These are phyloP conservation scores for Fibroporia radiculosa DNA, from an alignment of 768 basidiomycete genomes.

Conservation along the genomic window DNA sequence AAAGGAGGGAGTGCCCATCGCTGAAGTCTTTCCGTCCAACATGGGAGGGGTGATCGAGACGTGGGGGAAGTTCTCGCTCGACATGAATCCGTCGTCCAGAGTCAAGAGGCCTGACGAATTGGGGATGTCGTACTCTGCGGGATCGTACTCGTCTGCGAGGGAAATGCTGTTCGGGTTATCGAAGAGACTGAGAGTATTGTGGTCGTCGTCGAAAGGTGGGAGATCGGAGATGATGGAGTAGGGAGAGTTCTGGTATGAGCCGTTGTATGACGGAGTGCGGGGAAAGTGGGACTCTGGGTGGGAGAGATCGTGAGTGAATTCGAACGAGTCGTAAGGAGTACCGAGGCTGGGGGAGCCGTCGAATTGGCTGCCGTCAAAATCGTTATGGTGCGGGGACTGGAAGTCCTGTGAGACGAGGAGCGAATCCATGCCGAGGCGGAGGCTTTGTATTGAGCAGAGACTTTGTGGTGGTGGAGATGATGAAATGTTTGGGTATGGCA, in stretches of 20 bases:
- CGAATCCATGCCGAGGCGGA: conserved; percentile 12
- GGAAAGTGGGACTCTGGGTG: conserved; percentile 38
- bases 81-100: conserved; percentile 48
- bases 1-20: conserved; percentile 28
- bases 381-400: conserved; percentile 11
- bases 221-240: conserved; percentile 67
- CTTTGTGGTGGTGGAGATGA: conserved; percentile 1
- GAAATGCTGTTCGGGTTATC: conserved; percentile 33
- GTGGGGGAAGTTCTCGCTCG: conserved; percentile 26
- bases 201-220: conserved; percentile 22
- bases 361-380: conserved; percentile 16
- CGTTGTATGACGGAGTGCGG: conserved; percentile 50
- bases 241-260: conserved; percentile 65
- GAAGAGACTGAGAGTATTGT: conserved; percentile 42
- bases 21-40: conserved; percentile 19
- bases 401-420: conserved; percentile 15
- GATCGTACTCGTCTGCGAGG: conserved; percentile 54
- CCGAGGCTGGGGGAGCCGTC: conserved; percentile 19
- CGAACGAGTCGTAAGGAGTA: conserved; percentile 33
- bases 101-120: conserved; percentile 42
- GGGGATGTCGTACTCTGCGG: conserved; percentile 63
- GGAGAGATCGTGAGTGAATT: conserved; percentile 26
- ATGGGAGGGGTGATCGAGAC: conserved; percentile 31
- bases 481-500: conserved; percentile 1
- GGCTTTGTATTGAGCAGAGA: conserved; percentile 3